phyloP scores from a whole-genome alignment of 257 asterid genomes.

The Mentha longifolia region DNA sequence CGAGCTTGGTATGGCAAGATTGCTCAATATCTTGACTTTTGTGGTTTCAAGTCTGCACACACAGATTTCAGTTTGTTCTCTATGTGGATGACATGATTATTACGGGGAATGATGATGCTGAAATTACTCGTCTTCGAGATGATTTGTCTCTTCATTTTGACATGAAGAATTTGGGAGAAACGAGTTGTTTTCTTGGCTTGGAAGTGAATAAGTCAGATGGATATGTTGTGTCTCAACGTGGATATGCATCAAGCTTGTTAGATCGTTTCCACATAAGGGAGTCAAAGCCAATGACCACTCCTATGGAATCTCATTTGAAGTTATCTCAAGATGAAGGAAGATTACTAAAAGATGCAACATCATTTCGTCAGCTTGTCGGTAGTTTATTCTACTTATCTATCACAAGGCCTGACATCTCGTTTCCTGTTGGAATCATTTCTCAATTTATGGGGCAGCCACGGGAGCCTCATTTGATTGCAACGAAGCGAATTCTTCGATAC shows the following conservation, averaged over 20 bases:
- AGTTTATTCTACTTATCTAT: conserved; percentile 23
- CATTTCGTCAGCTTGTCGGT: conserved; percentile 35
- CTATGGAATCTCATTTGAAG: conserved; percentile 32
- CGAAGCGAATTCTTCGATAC: too few relatives aligned
- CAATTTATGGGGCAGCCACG: too few relatives aligned
- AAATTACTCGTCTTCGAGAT: not conserved
- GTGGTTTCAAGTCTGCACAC: conserved; percentile 27
- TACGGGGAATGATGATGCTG: not conserved
- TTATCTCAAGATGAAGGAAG: conserved; percentile 29
- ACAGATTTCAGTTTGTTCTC: conserved; percentile 32
- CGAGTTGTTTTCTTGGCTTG: conserved; percentile 20
- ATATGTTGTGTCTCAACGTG: conserved; percentile 11
- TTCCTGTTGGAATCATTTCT: too few relatives aligned
- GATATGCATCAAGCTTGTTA: conserved; percentile 19
- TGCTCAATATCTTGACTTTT: conserved; percentile 31
- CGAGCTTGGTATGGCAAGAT: conserved; percentile 41
- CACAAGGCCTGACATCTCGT: too few relatives aligned
- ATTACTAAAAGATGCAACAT: conserved; percentile 16
- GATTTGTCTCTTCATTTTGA: not conserved
- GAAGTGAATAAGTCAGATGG: conserved; percentile 2
- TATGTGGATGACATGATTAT: conserved; percentile 33
- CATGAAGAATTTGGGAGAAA: conserved; percentile 10
- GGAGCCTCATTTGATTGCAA: too few relatives aligned
- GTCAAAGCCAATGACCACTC: too few relatives aligned
- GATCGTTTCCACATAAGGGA: conserved; percentile 12